A percentile compares a stretch with the other conserved stretches of the same genome.
These are phyloP conservation scores for Syncephalastrum contaminatum DNA, from an alignment of 371 early-diverging fungal species.

Conservation along the genomic window DNA sequence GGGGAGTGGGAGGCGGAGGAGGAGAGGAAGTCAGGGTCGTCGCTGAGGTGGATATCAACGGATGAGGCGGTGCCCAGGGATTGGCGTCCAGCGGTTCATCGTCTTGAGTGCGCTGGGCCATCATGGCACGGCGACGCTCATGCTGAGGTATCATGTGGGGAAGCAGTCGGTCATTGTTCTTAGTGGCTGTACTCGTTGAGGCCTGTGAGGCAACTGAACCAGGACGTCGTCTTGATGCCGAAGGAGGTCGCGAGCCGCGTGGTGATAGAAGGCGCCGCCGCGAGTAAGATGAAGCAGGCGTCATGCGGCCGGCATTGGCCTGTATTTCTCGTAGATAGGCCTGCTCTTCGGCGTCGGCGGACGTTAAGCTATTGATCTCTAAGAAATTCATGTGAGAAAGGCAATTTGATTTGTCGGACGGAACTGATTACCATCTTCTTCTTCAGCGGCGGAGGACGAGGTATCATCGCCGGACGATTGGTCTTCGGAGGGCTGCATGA, in stretches of 20 bases:
- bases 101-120: conserved; percentile 3
- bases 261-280: not conserved
- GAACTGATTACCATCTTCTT: conserved; percentile 13
- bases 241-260: not conserved
- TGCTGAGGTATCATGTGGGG: conserved; percentile 16
- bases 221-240: not conserved
- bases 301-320: conserved; percentile 1
- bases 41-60: not conserved
- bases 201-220: no score
- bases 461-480: conserved; percentile 17
- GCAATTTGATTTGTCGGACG: no score
- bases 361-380: conserved; percentile 4
- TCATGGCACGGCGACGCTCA: conserved; percentile 2
- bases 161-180: conserved; percentile 8
- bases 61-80: conserved; percentile 26
- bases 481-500: conserved; percentile 33
- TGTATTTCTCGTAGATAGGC: conserved; percentile 26
- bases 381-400: no score
- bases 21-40: not conserved
- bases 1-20: not conserved
- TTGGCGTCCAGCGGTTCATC: conserved; percentile 17
- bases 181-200: conserved; percentile 5
- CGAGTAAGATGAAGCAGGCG: conserved; percentile 1
- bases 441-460: conserved; percentile 14
- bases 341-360: conserved; percentile 27